These are phyloP conservation scores for Lachnellula occidentalis DNA, from an alignment of 2,329 filamentous ascomycete genomes.

Conservation along the genomic window DNA sequence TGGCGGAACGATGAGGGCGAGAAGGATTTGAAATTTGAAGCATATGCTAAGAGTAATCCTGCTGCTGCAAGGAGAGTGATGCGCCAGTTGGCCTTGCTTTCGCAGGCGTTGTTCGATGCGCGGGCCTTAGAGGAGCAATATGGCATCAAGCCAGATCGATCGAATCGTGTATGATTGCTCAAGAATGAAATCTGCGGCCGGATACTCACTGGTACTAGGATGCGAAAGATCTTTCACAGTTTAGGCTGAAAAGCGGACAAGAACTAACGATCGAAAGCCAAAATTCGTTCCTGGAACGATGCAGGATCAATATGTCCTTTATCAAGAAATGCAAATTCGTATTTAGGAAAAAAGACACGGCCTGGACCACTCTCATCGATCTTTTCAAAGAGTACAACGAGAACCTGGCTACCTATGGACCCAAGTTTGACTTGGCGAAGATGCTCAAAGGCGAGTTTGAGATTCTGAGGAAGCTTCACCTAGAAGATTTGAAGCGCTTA, in stretches of 20 bases:
- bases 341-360: conserved; percentile 18
- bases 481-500: conserved; percentile 15
- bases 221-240: conserved; percentile 21
- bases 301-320: conserved; percentile 21
- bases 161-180: conserved; percentile 14
- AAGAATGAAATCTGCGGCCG: neutral
- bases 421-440: conserved; percentile 15
- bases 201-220: conserved; percentile 10
- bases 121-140: conserved; percentile 22
- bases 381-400: conserved; percentile 21
- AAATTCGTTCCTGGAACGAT: conserved; percentile 21
- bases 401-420: conserved; percentile 17
- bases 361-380: conserved; percentile 19
- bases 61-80: conserved; percentile 15
- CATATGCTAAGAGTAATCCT: conserved; percentile 19
- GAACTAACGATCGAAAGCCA: conserved; percentile 22
- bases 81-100: conserved; percentile 19
- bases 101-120: conserved; percentile 21
- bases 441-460: conserved; percentile 23
- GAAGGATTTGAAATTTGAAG: conserved; percentile 21
- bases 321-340: conserved; percentile 24
- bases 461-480: conserved; percentile 17
- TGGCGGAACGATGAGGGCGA: conserved; percentile 21
- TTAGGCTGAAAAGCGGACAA: conserved; percentile 17
- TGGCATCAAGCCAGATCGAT: conserved; percentile 21